Evolutionary conservation across 768 basidiomycete species (phyloP).

Genomic region (Chalciporus pseudorubinellus): DNA sequence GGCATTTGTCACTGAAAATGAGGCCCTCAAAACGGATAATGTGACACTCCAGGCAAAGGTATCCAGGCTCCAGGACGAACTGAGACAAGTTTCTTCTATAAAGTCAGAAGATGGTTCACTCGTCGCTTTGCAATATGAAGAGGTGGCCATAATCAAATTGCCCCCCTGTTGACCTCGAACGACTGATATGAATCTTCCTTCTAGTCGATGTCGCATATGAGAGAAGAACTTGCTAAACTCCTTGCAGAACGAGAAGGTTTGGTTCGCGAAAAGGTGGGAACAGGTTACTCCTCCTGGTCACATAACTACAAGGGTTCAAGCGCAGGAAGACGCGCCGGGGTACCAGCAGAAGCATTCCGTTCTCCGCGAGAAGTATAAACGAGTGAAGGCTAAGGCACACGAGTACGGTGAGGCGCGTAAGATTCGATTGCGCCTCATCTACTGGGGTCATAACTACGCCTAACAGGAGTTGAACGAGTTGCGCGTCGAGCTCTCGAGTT

Average conservation of each 20-base stretch:
- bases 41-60: constrained; percentile 14
- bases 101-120: constrained; percentile 17
- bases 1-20: constrained; percentile 16
- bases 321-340: constrained; percentile 13
- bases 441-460: background rate
- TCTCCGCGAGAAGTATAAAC: constrained; percentile 22
- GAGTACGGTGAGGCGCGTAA: constrained; percentile 22
- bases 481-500: constrained; percentile 14
- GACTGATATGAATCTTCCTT: constrained; percentile 2
- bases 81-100: constrained; percentile 5
- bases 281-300: background rate
- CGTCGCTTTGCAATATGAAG: constrained; percentile 1
- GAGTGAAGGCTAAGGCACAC: constrained; percentile 13
- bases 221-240: constrained; percentile 12
- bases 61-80: constrained; percentile 12
- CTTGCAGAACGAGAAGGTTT: constrained; percentile 17
- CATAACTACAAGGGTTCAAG: background rate
- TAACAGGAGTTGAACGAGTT: constrained; percentile 21
- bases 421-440: background rate
- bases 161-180: background rate
- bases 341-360: constrained; percentile 5
- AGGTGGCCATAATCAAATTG: constrained; percentile 2
- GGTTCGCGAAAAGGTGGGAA: constrained; percentile 13
- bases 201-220: constrained; percentile 10
- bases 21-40: constrained; percentile 19